Evolutionary conservation across 2,329 filamentous ascomycete species (phyloP), one percentile per base, ranked within the genome.

Genomic region (Madurella fahalii): DNA sequence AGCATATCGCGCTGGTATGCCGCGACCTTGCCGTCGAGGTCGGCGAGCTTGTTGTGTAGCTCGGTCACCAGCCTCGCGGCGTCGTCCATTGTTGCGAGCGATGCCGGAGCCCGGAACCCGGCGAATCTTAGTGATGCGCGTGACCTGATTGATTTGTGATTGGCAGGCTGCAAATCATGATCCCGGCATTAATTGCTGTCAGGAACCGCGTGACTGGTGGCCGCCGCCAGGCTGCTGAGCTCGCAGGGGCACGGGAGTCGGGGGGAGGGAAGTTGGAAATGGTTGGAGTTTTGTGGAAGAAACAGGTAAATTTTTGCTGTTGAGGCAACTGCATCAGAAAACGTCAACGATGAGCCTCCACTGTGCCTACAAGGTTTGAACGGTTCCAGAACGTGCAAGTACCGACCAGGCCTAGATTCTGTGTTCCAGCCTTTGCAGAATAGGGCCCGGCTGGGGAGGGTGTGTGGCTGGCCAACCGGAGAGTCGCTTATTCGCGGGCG

Each of bases 1-100:
- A 78, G 74, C 74, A 84, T 77, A 59, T 81, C 77, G 65, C 75
- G 76, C 61, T 78, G 80, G 69, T 81, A 83, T 57, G 74, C 71
- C 57, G 72, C 74, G 64, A 85, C 80, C 66, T 78, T 79, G 65
- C 73, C 71, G 64, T 85, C 79, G 50, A 85, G 78, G 63, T 82
- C 74, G 63, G 69, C 71, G 60, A 82, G 77, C 74, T 77, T 80
- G 63, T 69, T 70, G 62, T 77, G 73, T 65, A 84, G 74, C 68
- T 78, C 75, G 53, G 74, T 72, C 60, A 80, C 72, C 58, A 82
- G 73, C 61, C 65, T 74, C 63, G 74, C 74, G 44, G 72, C 70
- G 67, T 78, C 74, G 64, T 77, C 73, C 76, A 78, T 79, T 58
- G 64, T 67, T 57, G 66, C 31, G 32, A 45, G 58, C 55, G 48